Conservation (phyloP, 495 filamentous ascomycete species). For the Lasiosphaeris hirsuta region DNA sequence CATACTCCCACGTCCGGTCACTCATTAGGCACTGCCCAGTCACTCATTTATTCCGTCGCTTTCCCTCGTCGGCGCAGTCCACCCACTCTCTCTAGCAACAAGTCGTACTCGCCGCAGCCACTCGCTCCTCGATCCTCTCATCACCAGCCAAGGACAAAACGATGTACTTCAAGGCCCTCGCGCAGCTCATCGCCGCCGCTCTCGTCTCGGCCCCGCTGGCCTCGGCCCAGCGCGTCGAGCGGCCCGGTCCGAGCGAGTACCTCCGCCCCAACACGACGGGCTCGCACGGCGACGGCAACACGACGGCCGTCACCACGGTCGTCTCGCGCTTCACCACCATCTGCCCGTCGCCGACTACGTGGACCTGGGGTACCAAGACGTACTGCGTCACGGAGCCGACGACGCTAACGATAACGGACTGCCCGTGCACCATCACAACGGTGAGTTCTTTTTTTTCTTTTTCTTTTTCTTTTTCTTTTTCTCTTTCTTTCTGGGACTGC, state of each 20-base stretch:
- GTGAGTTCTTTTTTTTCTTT: slow-evolving; percentile 1
- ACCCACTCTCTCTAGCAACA: too few relatives aligned
- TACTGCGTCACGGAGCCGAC: background rate
- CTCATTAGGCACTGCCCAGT: too few relatives aligned
- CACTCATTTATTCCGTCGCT: too few relatives aligned
- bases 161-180: background rate
- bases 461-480: background rate
- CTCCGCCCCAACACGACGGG: background rate
- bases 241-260: background rate
- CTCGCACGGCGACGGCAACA: background rate
- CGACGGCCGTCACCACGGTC: background rate
- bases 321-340: slow-evolving; percentile 1
- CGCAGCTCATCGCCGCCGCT: background rate
- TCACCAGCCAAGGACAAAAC: background rate
- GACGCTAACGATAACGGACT: slow-evolving; percentile 6
- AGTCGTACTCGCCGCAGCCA: background rate
- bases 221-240: background rate
- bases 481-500: too few relatives aligned
- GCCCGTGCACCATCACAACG: slow-evolving; percentile 12
- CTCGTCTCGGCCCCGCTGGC: background rate
- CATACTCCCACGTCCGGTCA: background rate
- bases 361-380: background rate
- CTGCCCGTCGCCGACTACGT: slow-evolving; percentile 2
- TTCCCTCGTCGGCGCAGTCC: too few relatives aligned
- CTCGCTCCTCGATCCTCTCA: background rate